A percentile compares a stretch with the other conserved stretches of the same genome.
These are phyloP conservation scores for Tetracentron sinense DNA, from an alignment of 164 flowering plant species.

Conservation along the genomic window DNA sequence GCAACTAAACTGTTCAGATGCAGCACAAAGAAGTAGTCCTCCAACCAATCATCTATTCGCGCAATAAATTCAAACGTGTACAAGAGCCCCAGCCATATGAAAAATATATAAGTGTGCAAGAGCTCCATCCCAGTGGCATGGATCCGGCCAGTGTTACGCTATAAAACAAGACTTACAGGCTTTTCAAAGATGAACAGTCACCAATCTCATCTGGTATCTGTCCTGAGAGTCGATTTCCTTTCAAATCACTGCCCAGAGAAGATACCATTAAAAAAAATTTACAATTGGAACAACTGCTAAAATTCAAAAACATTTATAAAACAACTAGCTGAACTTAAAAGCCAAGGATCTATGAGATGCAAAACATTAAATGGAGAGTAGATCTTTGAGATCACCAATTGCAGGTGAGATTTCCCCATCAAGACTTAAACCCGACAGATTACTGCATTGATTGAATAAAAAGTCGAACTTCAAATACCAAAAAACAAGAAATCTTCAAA, in stretches of 20 bases:
- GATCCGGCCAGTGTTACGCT: too few relatives aligned
- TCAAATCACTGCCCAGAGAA: conserved; percentile 48
- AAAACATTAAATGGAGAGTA: conserved; percentile 43
- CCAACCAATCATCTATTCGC: not conserved
- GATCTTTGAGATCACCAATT: conserved; percentile 56
- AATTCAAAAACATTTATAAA: not conserved
- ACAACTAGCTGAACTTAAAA: not conserved
- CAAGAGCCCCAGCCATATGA: not conserved
- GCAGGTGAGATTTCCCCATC: conserved; percentile 88
- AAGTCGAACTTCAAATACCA: not conserved
- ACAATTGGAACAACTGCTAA: not conserved
- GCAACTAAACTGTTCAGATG: not conserved
- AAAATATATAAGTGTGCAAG: too few relatives aligned
- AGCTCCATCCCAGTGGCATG: too few relatives aligned
- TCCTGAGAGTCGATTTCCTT: conserved; percentile 62
- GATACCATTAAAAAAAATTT: not conserved
- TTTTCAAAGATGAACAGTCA: conserved; percentile 56
- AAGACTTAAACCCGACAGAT: conserved; percentile 80
- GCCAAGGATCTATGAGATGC: not conserved
- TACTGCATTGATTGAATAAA: conserved; percentile 39
- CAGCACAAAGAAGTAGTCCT: not conserved
- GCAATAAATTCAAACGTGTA: not conserved
- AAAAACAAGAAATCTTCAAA: not conserved
- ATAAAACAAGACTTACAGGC: conserved; percentile 42
- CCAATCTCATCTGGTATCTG: conserved; percentile 91